Base-by-base conservation (phyloP, 345 rosid species). In the Acer saccharum region DNA sequence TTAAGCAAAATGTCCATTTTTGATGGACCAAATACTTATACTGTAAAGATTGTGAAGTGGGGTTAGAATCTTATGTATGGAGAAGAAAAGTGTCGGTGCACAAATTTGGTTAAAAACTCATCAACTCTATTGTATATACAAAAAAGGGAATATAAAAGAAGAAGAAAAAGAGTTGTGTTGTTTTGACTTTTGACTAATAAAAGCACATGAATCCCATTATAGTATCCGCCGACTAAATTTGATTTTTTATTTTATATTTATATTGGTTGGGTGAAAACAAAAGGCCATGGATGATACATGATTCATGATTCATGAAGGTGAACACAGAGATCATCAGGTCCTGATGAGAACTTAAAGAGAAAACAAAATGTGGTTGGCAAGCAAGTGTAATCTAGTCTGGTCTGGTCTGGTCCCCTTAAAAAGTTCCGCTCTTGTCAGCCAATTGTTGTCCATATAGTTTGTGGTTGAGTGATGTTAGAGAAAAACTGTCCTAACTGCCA, bases 81-180 rank as follows among this genome's bases (percentile, higher is more conserved):
- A 10, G 62, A 48, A 18, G 62, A 75, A 60, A 74, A n/a, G 71
- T 75, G 77, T 75, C 77, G 77, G 77, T 50, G 77, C 44, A 39
- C 11, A 14, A 35, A 60, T 43, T n/a, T 68, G 52, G 27, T 43
- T 44, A 9, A 44, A 44, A 39, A 21, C 18, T 73, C 65, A 25
- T 25, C 27, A 25, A 25, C 27, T 25, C 27, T 25, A 25, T 20
- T 58, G 63, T 58, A 60, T 20, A 21, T 20, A 60, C 64, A 8
- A 20, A 60, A 60, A 20, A 60, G 64, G 25, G 64, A 14, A 14
- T 57, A n/a, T 57, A n/a, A 60, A 60, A 20, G 10, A n/a, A 60
- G 12, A 20, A 4, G 63, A 21, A 60, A 60, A 20, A n/a, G 27
- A 2, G 63, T 58, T 60, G 13, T 18, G 64, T 58, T 58, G 63